phyloP scores from a whole-genome alignment of 2,329 filamentous ascomycete species.

The Aspergillus unguis region DNA sequence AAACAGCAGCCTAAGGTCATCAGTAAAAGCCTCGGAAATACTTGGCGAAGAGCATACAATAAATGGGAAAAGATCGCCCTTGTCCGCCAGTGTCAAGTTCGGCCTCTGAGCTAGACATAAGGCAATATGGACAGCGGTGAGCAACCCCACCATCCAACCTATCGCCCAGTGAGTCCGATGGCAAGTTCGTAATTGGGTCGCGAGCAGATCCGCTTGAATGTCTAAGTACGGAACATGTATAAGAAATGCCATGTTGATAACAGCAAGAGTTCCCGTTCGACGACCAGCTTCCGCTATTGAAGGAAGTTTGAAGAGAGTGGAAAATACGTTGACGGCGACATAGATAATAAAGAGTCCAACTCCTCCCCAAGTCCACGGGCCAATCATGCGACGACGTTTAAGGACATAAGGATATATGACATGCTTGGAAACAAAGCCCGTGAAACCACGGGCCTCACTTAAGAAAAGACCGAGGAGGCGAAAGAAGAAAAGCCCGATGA shows the following conservation, averaged over 20 bases:
- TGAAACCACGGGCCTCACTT: neutral
- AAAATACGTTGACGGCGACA: neutral
- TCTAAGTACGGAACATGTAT: constrained; percentile 10
- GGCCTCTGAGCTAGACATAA: constrained; percentile 1
- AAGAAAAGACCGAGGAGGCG: neutral
- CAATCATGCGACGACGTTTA: neutral
- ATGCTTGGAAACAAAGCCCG: neutral
- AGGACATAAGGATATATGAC: neutral
- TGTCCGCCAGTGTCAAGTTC: constrained; percentile 5
- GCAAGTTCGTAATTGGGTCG: neutral
- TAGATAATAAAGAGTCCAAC: neutral
- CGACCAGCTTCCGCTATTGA: constrained; percentile 7
- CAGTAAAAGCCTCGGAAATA: constrained; percentile 1
- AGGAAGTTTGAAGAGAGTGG: constrained; percentile 9
- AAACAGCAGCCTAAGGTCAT: constrained; percentile 12
- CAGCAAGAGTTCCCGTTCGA: constrained; percentile 14
- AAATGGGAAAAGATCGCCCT: constrained; percentile 14
- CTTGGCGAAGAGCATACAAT: constrained; percentile 10
- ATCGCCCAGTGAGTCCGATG: neutral
- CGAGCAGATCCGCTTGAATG: constrained; percentile 5
- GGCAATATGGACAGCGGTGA: constrained; percentile 4
- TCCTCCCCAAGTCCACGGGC: neutral
- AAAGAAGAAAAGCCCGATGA: neutral
- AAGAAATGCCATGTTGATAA: constrained; percentile 19
- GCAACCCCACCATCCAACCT: neutral